Conservation (phyloP, 202 grass and related monocot species). For the Thinopyrum obtusiflorum region DNA sequence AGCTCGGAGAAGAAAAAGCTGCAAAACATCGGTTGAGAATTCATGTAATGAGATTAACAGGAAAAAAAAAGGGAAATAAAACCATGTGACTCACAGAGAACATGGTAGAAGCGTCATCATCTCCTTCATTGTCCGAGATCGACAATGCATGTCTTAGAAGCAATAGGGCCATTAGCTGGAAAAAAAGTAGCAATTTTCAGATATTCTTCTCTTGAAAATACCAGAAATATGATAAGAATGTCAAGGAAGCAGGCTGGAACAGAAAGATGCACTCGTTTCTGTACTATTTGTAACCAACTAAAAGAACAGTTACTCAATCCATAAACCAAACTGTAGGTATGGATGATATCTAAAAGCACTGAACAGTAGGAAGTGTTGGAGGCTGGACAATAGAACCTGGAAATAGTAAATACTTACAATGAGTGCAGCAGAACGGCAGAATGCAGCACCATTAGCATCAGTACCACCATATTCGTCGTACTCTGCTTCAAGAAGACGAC, state of each 20-base stretch:
- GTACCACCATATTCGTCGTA: slow-evolving; percentile 72
- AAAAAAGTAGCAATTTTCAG: slow-evolving; percentile 18
- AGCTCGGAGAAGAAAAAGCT: slow-evolving; percentile 93
- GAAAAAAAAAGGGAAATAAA: not conserved
- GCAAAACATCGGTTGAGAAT: slow-evolving; percentile 21
- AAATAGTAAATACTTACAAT: slow-evolving; percentile 57
- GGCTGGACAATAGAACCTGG: not conserved
- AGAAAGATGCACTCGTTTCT: not conserved
- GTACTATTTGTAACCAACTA: not conserved
- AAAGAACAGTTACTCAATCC: slow-evolving; percentile 14
- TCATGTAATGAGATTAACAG: not conserved
- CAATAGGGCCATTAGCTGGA: slow-evolving; percentile 82
- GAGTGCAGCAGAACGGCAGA: slow-evolving; percentile 89
- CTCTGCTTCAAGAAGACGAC: slow-evolving; percentile 78
- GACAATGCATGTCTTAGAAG: slow-evolving; percentile 89
- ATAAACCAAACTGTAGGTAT: not conserved
- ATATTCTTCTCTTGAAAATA: slow-evolving; percentile 3
- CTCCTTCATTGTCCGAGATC: slow-evolving; percentile 73
- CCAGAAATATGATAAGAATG: not conserved
- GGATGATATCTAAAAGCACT: not conserved
- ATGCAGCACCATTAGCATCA: slow-evolving; percentile 80
- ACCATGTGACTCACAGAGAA: slow-evolving; percentile 62
- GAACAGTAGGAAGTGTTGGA: not conserved
- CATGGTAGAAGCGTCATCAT: slow-evolving; percentile 85
- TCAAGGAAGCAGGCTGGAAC: not conserved